Conservation (phyloP, 176 grass and related monocot genomes). For the Dactylis glomerata region DNA sequence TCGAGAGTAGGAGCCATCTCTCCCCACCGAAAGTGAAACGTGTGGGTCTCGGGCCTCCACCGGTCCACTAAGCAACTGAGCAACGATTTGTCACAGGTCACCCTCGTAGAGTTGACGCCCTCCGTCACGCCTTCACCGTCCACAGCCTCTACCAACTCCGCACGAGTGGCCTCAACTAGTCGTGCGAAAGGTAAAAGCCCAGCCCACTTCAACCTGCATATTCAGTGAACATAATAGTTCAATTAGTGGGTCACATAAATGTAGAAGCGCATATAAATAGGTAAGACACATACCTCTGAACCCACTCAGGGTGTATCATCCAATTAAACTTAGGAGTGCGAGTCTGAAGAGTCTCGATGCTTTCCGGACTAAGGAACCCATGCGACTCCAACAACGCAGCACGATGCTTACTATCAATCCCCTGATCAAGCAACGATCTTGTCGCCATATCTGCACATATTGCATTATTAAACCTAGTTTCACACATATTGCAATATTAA, state of each 20-base stretch:
- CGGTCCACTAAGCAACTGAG: background rate
- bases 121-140: rapidly evolving
- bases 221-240: background rate
- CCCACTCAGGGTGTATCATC: background rate
- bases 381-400: background rate
- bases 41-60: background rate
- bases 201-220: background rate
- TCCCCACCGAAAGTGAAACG: background rate
- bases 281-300: background rate
- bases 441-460: background rate
- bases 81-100: background rate
- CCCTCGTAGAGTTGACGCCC: background rate
- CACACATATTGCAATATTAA: too few relatives aligned
- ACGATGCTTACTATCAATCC: background rate
- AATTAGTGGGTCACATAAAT: background rate
- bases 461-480: too few relatives aligned
- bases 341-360: background rate
- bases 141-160: too few relatives aligned
- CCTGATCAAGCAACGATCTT: background rate
- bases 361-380: too few relatives aligned
- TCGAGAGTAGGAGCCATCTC: background rate
- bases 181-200: background rate
- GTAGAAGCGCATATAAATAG: too few relatives aligned
- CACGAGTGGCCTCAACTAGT: background rate
- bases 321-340: background rate